These are phyloP conservation scores for Pinus taeda DNA, from an alignment of 75 land plant species.

Conservation along the genomic window DNA sequence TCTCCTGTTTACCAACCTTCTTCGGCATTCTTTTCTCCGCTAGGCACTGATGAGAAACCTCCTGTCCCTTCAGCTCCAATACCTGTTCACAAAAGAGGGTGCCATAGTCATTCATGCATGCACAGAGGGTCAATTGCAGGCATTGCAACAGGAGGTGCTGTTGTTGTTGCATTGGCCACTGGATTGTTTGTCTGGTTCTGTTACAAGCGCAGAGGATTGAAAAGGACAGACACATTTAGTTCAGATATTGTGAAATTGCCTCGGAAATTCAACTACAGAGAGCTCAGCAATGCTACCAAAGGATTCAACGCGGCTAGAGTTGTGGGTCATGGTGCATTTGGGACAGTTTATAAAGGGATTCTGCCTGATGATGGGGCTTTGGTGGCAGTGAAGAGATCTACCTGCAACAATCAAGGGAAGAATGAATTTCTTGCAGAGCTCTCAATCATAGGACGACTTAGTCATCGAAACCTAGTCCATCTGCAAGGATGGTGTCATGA, in stretches of 20 bases:
- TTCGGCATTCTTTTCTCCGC: not conserved
- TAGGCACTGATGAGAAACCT: not conserved
- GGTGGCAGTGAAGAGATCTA: conserved; percentile 74
- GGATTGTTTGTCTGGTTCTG: conserved; percentile 28
- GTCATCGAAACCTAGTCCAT: conserved; percentile 73
- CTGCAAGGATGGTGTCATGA: conserved; percentile 84
- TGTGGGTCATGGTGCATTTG: conserved; percentile 83
- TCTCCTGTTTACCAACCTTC: conserved; percentile 10
- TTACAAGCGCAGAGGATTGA: conserved; percentile 18
- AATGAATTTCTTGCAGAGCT: conserved; percentile 67
- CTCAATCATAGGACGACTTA: conserved; percentile 55
- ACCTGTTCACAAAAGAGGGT: not conserved
- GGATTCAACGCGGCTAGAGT: conserved; percentile 46
- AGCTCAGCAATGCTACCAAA: conserved; percentile 63
- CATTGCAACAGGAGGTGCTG: conserved; percentile 57
- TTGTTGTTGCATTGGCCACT: conserved; percentile 41
- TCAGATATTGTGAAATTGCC: conserved; percentile 51
- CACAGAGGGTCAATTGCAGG: conserved; percentile 47
- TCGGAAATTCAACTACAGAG: conserved; percentile 63
- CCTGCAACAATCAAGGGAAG: conserved; percentile 50
- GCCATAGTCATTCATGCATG: conserved; percentile 1
- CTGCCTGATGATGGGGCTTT: conserved; percentile 52
- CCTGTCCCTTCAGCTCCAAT: not conserved
- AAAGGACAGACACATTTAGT: conserved; percentile 22
- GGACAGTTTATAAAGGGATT: conserved; percentile 78